Base-by-base conservation (phyloP, 2,329 filamentous ascomycete species). In the Aureobasidium mangrovei region DNA sequence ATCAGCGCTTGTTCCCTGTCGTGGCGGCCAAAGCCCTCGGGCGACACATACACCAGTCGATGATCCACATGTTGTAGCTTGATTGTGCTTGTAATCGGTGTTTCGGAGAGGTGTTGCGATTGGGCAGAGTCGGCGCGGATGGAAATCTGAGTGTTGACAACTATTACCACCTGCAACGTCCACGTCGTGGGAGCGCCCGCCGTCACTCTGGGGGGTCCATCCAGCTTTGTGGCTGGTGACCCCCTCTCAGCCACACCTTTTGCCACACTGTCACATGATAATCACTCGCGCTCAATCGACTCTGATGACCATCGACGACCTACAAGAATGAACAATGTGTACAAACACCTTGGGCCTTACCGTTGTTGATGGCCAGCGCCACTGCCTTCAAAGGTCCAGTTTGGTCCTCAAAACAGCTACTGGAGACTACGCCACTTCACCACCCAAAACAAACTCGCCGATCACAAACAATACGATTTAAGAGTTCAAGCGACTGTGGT, bases 21-120 rank as follows among this genome's bases (percentile, higher is more conserved):
- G 44, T 18, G 18, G 18, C 29, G 63, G 61, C 49, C 42, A 54
- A 7, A 56, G 53, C 56, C 46, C 38, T 56, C 35, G 55, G 49
- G 46, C 47, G 55, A 46, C 47, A 73, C 76, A 63, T 89, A 94
- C 88, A 94, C 89, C 90, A 95, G 81, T 91, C 90, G 70, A 95
- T 75, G 72, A 95, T 86, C 88, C 88, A 95, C 90, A 95, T 95
- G 42, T 54, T 64, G 56, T 31, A 47, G 40, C 27, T 43, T 36
- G 39, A 10, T 42, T 42, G 43, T 18, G 28, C n/a, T 47, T 35
- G 42, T 42, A 24, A 10, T 31, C 29, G 32, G 7, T 42, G 39
- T 55, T 27, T 24, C 26, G 44, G 32, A 4, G 35, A 31, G 42
- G 36, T 28, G 28, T 38, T 41, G 42, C 44, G 26, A 55, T 42